A percentile compares a stretch with the other conserved stretches of the same genome.
Conservation (phyloP, 306 rosid species). For the Fagus sylvatica region DNA sequence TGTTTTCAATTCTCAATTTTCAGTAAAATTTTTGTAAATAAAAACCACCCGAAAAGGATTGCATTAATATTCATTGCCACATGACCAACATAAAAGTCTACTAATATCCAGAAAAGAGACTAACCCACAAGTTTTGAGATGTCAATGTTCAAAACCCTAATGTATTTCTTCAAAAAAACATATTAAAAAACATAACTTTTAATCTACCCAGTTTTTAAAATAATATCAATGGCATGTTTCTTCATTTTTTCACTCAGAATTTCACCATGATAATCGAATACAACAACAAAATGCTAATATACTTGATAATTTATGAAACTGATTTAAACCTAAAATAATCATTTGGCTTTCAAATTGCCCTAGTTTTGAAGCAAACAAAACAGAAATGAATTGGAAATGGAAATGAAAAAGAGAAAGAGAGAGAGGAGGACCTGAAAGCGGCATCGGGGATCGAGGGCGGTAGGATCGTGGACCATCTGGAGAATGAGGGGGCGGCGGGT, state of each 20-base stretch:
- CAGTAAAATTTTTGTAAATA: not conserved
- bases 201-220: not conserved
- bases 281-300: not conserved
- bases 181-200: not conserved
- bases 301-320: not conserved
- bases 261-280: not conserved
- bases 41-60: not conserved
- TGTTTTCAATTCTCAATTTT: constrained; percentile 34
- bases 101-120: not conserved
- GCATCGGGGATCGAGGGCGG: constrained; percentile 86
- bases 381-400: too few relatives aligned
- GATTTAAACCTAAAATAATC: not conserved
- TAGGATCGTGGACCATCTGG: constrained; percentile 91
- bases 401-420: too few relatives aligned
- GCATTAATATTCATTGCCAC: not conserved
- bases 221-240: not conserved
- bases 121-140: not conserved
- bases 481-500: constrained; percentile 92
- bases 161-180: not conserved
- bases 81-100: not conserved
- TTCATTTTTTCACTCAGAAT: not conserved
- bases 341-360: not conserved
- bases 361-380: too few relatives aligned
- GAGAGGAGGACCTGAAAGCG: constrained; percentile 64
- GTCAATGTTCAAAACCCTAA: not conserved